Base-by-base conservation (phyloP, 2,329 filamentous ascomycete genomes). In the Colletotrichum sansevieriae region DNA sequence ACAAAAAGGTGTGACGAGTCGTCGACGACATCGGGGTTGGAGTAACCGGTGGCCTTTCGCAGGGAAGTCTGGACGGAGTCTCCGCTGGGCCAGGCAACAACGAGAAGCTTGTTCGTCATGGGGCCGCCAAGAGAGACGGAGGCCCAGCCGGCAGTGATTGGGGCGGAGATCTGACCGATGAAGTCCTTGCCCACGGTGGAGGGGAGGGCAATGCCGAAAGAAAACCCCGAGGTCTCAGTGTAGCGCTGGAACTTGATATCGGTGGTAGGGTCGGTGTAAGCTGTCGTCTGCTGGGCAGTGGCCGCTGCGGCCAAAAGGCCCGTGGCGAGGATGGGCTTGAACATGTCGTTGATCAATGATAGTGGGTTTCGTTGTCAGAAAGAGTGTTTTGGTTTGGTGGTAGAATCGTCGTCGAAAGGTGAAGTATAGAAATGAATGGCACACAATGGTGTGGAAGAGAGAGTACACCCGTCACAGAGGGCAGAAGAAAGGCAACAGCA, bases 1-100 rank as follows among this genome's bases (percentile, higher is more conserved):
- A 86, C 47, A 85, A 76, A 75, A 85, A 86, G 10, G 84, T 86
- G 71, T 82, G 83, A 7, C 7, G 58, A 73, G 18, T 77, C 78
- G 7, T 77, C 78, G 70, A 82, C 80, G 4, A 80, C 76, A 3
- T 78, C 72, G 13, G 83, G 82, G 49, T 78, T 78, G 60, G 77
- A 77, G 74, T 84, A 84, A 61, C 77, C 78, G 15, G 74, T 76
- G 43, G 72, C 71, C 54, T 72, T 54, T 25, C 71, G 71, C 33
- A 70, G 66, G 15, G 72, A 60, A 12, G 67, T 75, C 69, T 71
- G 74, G 13, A 85, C 74, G n/a, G 74, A 72, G 55, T 80, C 74
- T 4, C 75, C 78, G 68, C 82, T 81, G 4, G 81, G 79, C 83
- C 83, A 85, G 9, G 81, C 80, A 2, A 80, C 76, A 3, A 85